These are phyloP conservation scores for Fusarium fujikuroi DNA, from an alignment of 2,329 filamentous ascomycete species.

Conservation along the genomic window DNA sequence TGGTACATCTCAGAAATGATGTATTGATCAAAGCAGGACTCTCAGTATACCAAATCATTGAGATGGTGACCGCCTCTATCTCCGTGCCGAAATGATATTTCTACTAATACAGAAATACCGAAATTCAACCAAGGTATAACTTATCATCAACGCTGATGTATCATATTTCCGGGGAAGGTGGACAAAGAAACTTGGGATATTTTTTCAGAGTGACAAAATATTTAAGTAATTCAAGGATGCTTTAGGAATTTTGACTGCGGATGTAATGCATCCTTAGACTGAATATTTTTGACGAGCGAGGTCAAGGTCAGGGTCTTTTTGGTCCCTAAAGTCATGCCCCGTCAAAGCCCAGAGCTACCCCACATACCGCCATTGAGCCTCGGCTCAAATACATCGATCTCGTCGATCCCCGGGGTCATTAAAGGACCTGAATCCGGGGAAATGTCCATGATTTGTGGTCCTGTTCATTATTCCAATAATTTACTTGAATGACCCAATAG, in stretches of 20 bases:
- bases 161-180: not conserved
- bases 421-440: conserved; percentile 18
- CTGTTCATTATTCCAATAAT: not conserved
- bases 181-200: not conserved
- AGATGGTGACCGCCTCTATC: not conserved
- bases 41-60: too few relatives aligned
- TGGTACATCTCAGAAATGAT: not conserved
- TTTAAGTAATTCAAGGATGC: rapidly evolving
- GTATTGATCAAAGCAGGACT: not conserved
- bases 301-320: not conserved
- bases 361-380: conserved; percentile 45
- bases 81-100: not conserved
- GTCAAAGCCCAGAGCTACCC: conserved; percentile 30
- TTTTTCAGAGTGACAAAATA: rapidly evolving
- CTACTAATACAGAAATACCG: not conserved
- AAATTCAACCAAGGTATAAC: not conserved
- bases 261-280: rapidly evolving
- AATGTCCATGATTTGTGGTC: not conserved
- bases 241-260: rapidly evolving
- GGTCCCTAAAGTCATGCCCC: not conserved
- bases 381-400: conserved; percentile 36
- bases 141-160: not conserved
- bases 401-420: conserved; percentile 7
- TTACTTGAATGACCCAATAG: not conserved
- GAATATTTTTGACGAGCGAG: rapidly evolving